A percentile compares a stretch with the other conserved stretches of the same genome.
Conservation (phyloP, 140 eudicot genomes). For the Anethum foeniculum region DNA sequence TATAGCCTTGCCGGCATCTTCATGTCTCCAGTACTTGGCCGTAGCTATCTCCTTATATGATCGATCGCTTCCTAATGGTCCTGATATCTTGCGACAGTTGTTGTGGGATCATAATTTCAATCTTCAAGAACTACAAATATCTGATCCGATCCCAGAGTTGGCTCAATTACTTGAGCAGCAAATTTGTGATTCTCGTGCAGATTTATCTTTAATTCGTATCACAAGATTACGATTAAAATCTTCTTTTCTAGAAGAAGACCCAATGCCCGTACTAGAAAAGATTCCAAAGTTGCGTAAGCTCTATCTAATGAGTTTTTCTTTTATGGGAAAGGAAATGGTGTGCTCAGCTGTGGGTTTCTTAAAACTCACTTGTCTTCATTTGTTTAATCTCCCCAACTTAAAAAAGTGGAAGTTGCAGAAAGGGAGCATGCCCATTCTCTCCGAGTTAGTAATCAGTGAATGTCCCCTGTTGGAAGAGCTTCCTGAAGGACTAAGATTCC, state of each 20-base stretch:
- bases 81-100: not conserved
- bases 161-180: not conserved
- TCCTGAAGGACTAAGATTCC: too few relatives aligned
- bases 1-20: not conserved
- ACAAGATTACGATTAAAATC: not conserved
- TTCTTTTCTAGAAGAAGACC: conserved; percentile 6
- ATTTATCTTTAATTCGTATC: not conserved
- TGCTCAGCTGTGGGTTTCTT: conserved; percentile 17
- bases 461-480: too few relatives aligned
- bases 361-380: conserved; percentile 12
- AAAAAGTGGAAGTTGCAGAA: conserved; percentile 14
- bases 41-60: not conserved
- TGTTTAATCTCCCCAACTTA: not conserved
- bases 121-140: not conserved
- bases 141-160: not conserved
- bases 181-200: not conserved
- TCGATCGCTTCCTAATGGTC: not conserved
- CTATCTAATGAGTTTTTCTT: not conserved
- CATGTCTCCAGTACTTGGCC: not conserved
- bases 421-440: not conserved
- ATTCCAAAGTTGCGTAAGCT: conserved; percentile 6
- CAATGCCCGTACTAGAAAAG: conserved; percentile 9
- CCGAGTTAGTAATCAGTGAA: too few relatives aligned
- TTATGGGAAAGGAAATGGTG: conserved; percentile 5
- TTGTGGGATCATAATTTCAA: not conserved